Base-by-base conservation (phyloP, 345 rosid species). In the Carallia brachiata region DNA sequence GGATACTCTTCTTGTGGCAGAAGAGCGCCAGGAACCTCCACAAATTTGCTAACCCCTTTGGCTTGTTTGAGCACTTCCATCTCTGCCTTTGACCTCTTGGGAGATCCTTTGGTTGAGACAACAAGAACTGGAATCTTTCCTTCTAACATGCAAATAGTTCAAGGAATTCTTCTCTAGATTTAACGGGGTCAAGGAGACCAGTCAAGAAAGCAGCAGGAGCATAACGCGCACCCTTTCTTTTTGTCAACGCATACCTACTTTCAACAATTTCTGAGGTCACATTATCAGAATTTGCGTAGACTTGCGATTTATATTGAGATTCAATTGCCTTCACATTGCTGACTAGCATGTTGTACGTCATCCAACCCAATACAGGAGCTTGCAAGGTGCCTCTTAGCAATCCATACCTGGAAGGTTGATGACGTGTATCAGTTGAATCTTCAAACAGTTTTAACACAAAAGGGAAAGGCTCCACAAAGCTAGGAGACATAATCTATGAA, bases 1-100 rank as follows among this genome's bases (percentile, higher is more conserved):
- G 94, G 94, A 83, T 87, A 89, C 82, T 93, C 98, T 83, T 93
- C 98, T 66, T 93, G 96, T 55, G 98, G 94, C 74, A 91, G 74
- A 57, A 93, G 93, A 36, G 97, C 92, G 6, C 97, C 97, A 30
- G 87, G 87, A 67, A 89, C 90, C 82, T 86, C 90, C 4, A 87
- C 84, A 68, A 85, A 93, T 74, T 88, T 91, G 50, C 83, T 81
- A 37, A 91, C 92, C 70, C 96, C 96, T 78, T 73, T 83, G 62
- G 87, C 86, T 79, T 86, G 90, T 70, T 66, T 77, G 50, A 88
- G 84, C 65, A 88, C 92, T 77, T 89, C 94, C 94, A 93, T 93
- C 81, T 89, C 98, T 27, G 97, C 90, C 75, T 90, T 93, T 2
- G 97, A 93, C 81, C 96, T 89, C 82, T 79, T 89, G 7, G 96